Base-by-base conservation (phyloP, 805 yeast genomes). In the Priceomyces fermenticarens region DNA sequence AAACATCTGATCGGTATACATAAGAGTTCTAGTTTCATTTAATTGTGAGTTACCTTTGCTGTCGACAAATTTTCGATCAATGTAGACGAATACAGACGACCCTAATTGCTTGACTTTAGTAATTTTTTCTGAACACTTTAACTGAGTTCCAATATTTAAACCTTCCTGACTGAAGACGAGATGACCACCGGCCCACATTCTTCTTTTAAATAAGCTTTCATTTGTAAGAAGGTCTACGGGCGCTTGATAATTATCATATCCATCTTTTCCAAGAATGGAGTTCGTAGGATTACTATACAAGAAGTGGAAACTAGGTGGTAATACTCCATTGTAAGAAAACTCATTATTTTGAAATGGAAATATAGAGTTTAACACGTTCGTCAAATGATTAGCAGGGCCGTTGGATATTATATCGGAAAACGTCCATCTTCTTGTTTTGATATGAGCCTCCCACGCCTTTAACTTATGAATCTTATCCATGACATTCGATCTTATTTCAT, bases 171-270 rank as follows among this genome's bases (percentile, higher is more conserved):
- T 77, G 20, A 34, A 29, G 16, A 61, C 57, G 27, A 89, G 63
- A 15, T 70, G 60, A 2, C 97, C 97, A 26, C 82, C 78, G 0
- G 76, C 80, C 97, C 97, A 89, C 78, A 90, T 73, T 16, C 97
- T 67, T 45, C 91, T 62, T 26, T 59, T 63, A 51, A 74, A 84
- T 14, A 62, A 61, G 37, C 44, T 33, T 9, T 44, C 44, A 3
- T 47, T 43, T 8, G 41, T 42, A 4, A 34, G 39, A 2, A 30
- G 15, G 35, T 43, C 45, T 0, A 60, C 52, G 0, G 95, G 95
- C 0, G 89, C 79, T 54, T 85, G 93, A 49, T 84, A 78, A 35
- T 81, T 72, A 48, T 85, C 95, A 60, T 88, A 89, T 1, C 97
- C 96, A 59, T 89, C 97, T 1, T 49, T 36, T 2, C 84, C 81